Base-by-base conservation (phyloP, 352 stramenopile species). In the Aphanomyces stellatus region DNA sequence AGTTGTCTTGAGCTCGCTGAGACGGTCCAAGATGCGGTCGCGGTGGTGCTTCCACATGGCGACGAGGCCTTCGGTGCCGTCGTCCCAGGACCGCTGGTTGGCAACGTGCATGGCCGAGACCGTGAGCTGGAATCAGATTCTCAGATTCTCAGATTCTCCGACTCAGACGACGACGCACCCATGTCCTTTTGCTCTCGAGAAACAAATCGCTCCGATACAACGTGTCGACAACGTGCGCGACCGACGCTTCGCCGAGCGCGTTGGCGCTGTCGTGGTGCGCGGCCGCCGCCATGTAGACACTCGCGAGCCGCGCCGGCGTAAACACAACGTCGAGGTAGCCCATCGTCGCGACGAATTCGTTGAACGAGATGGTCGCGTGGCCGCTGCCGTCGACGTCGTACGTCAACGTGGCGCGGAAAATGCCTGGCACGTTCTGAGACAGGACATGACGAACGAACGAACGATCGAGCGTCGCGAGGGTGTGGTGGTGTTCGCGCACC, bases 161-260 rank as follows among this genome's bases (percentile, higher is more conserved):
- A 4, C 17, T 65, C n/a, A 34, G n/a, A 25, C 15, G 11, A 53
- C 46, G 5, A 8, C 43, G 22, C 30, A 67, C 60, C 60, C 60
- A 67, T 25, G 48, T 37, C 49, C 57, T 67, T 35, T 56, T 67
- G 46, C 41, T 31, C 35, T 67, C 60, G 19, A 41, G 22, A 33
- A 67, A 67, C 25, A 41, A 27, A 8, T 67, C 60, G 60, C 60
- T 67, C 6, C 3, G n/a, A 41, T 67, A 67, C 24, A 67, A 22
- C 30, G n/a, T 28, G 40, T 46, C 24, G n/a, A 67, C 28, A 15
- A 67, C 24, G 60, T 33, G 28, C 4, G 6, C 7, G 10, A 30
- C 34, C 8, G 60, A 30, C 5, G 60, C 60, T 28, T 67, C 60
- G 22, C 60, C 60, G 5, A 55, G 24, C 1, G 17, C 17, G 17